Percentiles rank a stretch among this genome's conserved stretches.
phyloP scores from a whole-genome alignment of 441 rosid genomes.

The Arabidopsis hybrid region DNA sequence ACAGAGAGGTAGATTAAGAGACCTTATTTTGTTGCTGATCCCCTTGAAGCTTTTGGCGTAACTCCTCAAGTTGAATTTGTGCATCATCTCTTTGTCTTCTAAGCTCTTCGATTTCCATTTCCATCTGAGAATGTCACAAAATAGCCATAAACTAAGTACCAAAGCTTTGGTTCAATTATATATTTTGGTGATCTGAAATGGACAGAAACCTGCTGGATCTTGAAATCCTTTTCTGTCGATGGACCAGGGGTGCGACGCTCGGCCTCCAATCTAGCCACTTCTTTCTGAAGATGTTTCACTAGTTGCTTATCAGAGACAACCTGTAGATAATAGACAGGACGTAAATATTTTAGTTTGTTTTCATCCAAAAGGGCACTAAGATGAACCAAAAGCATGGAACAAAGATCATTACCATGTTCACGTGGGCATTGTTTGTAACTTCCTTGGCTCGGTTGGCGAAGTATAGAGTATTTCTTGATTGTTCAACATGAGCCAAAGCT shows the following conservation, averaged over 20 bases:
- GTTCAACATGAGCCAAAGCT: constrained; percentile 86
- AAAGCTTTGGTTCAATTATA: constrained; percentile 16
- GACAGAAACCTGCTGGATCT: constrained; percentile 75
- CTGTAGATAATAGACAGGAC: constrained; percentile 48
- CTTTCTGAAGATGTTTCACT: constrained; percentile 98
- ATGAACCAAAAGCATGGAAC: constrained; percentile 26
- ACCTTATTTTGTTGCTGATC: constrained; percentile 57
- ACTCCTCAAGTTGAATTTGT: constrained; percentile 75
- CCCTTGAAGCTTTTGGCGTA: constrained; percentile 76
- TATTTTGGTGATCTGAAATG: constrained; percentile 17
- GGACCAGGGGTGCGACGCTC: constrained; percentile 95
- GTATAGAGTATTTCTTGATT: constrained; percentile 93
- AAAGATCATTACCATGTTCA: constrained; percentile 80
- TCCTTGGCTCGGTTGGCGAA: constrained; percentile 99
- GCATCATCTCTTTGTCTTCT: constrained; percentile 89
- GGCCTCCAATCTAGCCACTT: constrained; percentile 97
- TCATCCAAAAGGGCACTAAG: constrained; percentile 6
- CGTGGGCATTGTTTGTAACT: constrained; percentile 98
- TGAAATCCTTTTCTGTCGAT: constrained; percentile 78
- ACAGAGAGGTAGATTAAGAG: constrained; percentile 35
- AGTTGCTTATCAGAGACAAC: constrained; percentile 97
- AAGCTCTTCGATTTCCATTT: constrained; percentile 88
- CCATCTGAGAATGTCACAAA: constrained; percentile 63
- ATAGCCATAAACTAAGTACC: constrained; percentile 17
- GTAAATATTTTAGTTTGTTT: constrained; percentile 16